phyloP scores from a whole-genome alignment of 2,329 filamentous ascomycete species.

The Sphaerulina vaccinii region DNA sequence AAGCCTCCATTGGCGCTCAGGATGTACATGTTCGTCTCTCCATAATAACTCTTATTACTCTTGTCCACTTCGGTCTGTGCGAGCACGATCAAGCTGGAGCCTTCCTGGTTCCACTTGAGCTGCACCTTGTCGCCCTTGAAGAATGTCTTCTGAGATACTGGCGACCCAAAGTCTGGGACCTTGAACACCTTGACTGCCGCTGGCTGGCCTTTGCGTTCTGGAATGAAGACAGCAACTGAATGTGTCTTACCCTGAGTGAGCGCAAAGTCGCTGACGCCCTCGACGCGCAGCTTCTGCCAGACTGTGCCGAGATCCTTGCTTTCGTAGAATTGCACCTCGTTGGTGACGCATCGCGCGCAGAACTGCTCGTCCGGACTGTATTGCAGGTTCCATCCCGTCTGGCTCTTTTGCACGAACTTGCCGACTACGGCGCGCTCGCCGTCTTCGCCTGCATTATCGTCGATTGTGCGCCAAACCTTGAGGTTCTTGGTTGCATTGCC shows the following conservation, averaged over 20 bases:
- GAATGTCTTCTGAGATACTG: constrained; percentile 96
- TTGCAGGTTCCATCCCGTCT: constrained; percentile 95
- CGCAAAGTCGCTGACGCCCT: constrained; percentile 86
- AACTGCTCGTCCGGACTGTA: constrained; percentile 92
- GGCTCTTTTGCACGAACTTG: constrained; percentile 90
- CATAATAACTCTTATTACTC: constrained; percentile 98
- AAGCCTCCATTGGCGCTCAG: constrained; percentile 88
- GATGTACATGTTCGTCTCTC: constrained; percentile 95
- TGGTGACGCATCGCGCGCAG: constrained; percentile 90
- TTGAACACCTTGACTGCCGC: constrained; percentile 93
- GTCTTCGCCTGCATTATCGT: constrained; percentile 60
- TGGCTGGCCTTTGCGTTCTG: constrained; percentile 90
- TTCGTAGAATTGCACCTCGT: constrained; percentile 96
- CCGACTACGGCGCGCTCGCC: constrained; percentile 73
- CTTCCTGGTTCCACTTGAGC: constrained; percentile 93
- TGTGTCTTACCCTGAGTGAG: constrained; percentile 86
- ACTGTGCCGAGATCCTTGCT: constrained; percentile 80
- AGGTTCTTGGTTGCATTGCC: constrained; percentile 94
- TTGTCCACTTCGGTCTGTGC: constrained; percentile 98
- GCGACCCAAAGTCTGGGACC: constrained; percentile 77
- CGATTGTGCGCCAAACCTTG: constrained; percentile 88
- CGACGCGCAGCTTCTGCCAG: constrained; percentile 92
- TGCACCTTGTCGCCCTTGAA: constrained; percentile 99
- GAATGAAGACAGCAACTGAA: constrained; percentile 90
- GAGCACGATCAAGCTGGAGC: constrained; percentile 87